A percentile compares a stretch with the other conserved stretches of the same genome.
These are phyloP conservation scores for Platanthera zijinensis DNA, from an alignment of 106 monocot genomes.

Conservation along the genomic window DNA sequence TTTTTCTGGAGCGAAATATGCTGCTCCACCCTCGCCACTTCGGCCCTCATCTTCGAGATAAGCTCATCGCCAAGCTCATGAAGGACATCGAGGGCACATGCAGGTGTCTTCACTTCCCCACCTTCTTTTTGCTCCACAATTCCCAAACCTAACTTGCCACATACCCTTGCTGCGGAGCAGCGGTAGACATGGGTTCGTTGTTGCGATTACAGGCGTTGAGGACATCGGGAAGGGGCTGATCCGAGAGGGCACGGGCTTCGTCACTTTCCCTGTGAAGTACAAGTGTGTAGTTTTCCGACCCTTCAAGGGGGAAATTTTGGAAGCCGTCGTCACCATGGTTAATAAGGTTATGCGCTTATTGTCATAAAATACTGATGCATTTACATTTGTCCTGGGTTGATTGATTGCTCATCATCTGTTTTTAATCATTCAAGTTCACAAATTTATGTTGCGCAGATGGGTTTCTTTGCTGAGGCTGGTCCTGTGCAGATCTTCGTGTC, in stretches of 20 bases:
- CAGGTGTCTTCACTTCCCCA: conserved; percentile 30
- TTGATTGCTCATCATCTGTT: neutral
- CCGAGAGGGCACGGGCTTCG: conserved; percentile 92
- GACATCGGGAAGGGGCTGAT: conserved; percentile 90
- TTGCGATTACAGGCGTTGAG: conserved; percentile 86
- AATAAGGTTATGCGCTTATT: conserved; percentile 52
- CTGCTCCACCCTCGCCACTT: conserved; percentile 97
- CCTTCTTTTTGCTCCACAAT: neutral
- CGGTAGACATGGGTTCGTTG: conserved; percentile 91
- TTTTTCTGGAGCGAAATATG: conserved; percentile 82
- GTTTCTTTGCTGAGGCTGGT: conserved; percentile 96
- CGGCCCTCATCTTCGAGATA: conserved; percentile 93
- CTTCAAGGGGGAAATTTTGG: conserved; percentile 89
- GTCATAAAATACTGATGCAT: neutral
- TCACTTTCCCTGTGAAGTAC: conserved; percentile 98
- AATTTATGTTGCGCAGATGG: conserved; percentile 51
- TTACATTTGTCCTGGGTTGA: neutral
- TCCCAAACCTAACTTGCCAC: conserved; percentile 8
- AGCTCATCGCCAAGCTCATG: conserved; percentile 87
- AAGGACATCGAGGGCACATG: conserved; percentile 99
- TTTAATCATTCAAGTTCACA: neutral
- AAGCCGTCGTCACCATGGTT: conserved; percentile 95
- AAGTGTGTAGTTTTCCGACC: conserved; percentile 95
- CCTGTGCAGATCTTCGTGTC: conserved; percentile 97
- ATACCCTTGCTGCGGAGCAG: conserved; percentile 16